Conservation (phyloP, 208 protist species). For the Naegleria lovaniensis region DNA sequence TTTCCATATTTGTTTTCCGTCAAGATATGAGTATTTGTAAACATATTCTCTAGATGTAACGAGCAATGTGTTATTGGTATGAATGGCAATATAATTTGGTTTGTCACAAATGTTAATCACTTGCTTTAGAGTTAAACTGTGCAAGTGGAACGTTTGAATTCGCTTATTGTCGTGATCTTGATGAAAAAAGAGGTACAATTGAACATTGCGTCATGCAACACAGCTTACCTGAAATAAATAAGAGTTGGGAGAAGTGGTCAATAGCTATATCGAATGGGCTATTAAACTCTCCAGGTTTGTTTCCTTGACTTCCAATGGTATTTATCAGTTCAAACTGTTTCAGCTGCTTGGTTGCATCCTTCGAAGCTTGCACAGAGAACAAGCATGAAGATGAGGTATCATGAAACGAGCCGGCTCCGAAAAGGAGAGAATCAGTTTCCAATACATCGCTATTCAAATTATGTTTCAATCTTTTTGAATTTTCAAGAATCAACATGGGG, state of each 20-base stretch:
- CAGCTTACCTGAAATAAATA: background rate
- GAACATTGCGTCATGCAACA: no score
- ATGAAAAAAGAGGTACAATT: no score
- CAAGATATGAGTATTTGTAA: background rate
- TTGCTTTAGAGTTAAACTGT: background rate
- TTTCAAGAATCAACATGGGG: no score
- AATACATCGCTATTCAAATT: no score
- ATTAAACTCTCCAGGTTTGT: background rate
- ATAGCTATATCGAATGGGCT: background rate
- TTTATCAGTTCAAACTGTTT: background rate
- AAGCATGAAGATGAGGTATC: no score
- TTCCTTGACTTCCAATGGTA: background rate
- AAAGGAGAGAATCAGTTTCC: no score
- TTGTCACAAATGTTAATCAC: background rate
- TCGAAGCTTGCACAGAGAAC: no score
- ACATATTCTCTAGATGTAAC: background rate
- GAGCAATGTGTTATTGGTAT: background rate
- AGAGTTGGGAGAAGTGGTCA: background rate
- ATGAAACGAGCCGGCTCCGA: no score
- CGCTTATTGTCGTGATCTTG: background rate
- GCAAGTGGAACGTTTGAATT: background rate
- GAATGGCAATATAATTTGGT: background rate
- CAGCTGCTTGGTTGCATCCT: no score
- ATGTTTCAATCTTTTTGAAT: no score
- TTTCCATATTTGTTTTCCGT: background rate